phyloP scores from a whole-genome alignment of 495 filamentous ascomycete genomes.

The Rhypophila decipiens region DNA sequence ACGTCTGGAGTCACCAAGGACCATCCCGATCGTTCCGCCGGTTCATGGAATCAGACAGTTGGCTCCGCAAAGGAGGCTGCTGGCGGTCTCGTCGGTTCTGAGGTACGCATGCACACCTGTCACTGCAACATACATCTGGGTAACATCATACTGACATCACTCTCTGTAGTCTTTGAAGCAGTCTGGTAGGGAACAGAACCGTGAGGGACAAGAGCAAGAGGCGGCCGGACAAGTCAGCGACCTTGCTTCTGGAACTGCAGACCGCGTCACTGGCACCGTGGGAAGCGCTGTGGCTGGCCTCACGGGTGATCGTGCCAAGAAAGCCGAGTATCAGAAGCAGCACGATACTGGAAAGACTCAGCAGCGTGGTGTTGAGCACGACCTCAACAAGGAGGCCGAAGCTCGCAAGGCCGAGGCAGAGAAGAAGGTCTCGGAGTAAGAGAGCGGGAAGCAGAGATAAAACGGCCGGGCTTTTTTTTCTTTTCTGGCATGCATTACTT shows the following conservation, averaged over 20 bases:
- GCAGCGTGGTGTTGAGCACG: slow-evolving; percentile 77
- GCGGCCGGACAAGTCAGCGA: slow-evolving; percentile 80
- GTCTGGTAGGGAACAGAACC: slow-evolving; percentile 70
- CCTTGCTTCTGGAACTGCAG: slow-evolving; percentile 58
- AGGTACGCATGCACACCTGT: slow-evolving; percentile 35
- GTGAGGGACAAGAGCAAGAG: slow-evolving; percentile 72
- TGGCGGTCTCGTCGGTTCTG: slow-evolving; percentile 67
- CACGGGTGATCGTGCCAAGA: slow-evolving; percentile 59
- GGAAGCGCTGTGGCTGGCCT: slow-evolving; percentile 63
- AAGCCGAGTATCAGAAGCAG: slow-evolving; percentile 54
- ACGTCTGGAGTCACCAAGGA: slow-evolving; percentile 67
- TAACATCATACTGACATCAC: background rate
- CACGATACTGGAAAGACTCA: slow-evolving; percentile 84
- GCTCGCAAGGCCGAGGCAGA: too few relatives aligned
- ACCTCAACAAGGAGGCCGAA: slow-evolving; percentile 65
- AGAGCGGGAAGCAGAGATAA: too few relatives aligned
- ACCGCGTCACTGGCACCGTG: slow-evolving; percentile 67
- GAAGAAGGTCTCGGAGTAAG: too few relatives aligned
- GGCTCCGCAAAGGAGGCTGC: slow-evolving; percentile 79
- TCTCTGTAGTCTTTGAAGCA: slow-evolving; percentile 53
- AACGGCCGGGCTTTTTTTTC: too few relatives aligned
- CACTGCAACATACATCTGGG: background rate
- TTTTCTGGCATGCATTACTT: too few relatives aligned
- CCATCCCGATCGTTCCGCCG: slow-evolving; percentile 61
- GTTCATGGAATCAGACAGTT: slow-evolving; percentile 79